Evolutionary conservation across 208 protist genomes (phyloP).

Genomic region (Crithidia expoeki): DNA sequence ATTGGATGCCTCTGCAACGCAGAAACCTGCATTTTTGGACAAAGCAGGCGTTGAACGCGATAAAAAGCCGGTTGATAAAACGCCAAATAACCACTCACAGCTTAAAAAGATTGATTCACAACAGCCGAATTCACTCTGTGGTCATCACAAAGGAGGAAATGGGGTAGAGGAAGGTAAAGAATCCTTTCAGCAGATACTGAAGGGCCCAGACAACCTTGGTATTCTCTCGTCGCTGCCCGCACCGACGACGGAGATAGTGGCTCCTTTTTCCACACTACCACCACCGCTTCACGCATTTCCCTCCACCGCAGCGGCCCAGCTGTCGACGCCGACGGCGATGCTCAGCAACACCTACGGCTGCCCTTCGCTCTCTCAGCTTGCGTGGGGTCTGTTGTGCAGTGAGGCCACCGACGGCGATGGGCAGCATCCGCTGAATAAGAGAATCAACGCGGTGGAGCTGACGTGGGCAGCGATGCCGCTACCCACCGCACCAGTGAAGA

Average conservation of each 20-base stretch:
- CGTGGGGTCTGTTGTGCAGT: not conserved
- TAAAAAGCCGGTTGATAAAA: not conserved
- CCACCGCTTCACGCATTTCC: not conserved
- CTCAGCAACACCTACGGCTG: not conserved
- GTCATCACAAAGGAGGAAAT: not conserved
- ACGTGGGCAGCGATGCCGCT: slow-evolving; percentile 20
- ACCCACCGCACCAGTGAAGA: not conserved
- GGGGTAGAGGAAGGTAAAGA: too few relatives aligned
- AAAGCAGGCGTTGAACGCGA: not conserved
- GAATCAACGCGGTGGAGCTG: slow-evolving; percentile 7
- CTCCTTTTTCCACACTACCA: too few relatives aligned
- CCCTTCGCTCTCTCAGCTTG: slow-evolving; percentile 7
- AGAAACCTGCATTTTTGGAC: not conserved
- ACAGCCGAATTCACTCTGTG: too few relatives aligned
- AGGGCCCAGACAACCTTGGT: too few relatives aligned
- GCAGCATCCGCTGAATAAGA: not conserved
- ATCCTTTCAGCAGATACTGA: too few relatives aligned
- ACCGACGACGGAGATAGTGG: too few relatives aligned
- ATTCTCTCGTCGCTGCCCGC: too few relatives aligned
- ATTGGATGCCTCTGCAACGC: not conserved
- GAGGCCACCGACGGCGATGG: not conserved
- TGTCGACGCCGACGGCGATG: not conserved
- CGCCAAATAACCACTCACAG: not conserved
- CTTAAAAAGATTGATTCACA: too few relatives aligned
- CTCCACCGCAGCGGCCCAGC: not conserved